Evolutionary conservation across 2,329 filamentous ascomycete species (phyloP), one percentile per base, ranked within the genome.

Genomic region (Colletotrichum zoysiae): DNA sequence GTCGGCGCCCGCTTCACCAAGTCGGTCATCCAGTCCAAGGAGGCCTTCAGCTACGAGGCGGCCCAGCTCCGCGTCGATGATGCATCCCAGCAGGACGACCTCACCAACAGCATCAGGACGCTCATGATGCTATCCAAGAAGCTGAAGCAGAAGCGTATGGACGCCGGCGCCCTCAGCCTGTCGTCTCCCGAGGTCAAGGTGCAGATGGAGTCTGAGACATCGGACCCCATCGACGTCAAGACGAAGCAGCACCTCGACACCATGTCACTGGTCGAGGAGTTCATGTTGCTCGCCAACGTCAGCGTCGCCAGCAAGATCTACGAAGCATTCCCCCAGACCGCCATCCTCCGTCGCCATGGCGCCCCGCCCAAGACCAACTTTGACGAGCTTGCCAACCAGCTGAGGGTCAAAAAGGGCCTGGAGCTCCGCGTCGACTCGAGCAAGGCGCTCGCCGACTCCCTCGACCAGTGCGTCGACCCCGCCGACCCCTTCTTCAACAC

Each of bases 141-240:
- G 81, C 88, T 99, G 60, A 94, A 93, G 79, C 93, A 97, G 82
- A 97, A 97, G 87, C 94, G 96, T 77, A 95, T 98, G 91, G 95
- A 97, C 77, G 95, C 95, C 8, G 96, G 96, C 77, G 96, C 96
- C 1, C 86, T 99, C 73, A 98, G 97, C 79, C 89, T 99, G 58
- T 97, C 96, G 1, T 97, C 95, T n/a, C 97, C 97, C 20, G 97
- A 99, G 86, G 95, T 99, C 78, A 95, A 95, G 81, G 94, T 99
- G 40, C 94, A 98, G 81, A 93, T 93, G 78, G 95, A 98, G 80
- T 97, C 93, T 11, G 96, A 99, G 82, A 97, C 95, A 0, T 97
- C 95, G 1, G 96, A 98, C 79, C 95, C 96, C 0, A 92, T 97
- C 66, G 96, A 98, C 77, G 94, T 99, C 76, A 95, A 98, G 86